Conservation (phyloP, 257 asterid genomes). For the Jacaranda copaia region DNA sequence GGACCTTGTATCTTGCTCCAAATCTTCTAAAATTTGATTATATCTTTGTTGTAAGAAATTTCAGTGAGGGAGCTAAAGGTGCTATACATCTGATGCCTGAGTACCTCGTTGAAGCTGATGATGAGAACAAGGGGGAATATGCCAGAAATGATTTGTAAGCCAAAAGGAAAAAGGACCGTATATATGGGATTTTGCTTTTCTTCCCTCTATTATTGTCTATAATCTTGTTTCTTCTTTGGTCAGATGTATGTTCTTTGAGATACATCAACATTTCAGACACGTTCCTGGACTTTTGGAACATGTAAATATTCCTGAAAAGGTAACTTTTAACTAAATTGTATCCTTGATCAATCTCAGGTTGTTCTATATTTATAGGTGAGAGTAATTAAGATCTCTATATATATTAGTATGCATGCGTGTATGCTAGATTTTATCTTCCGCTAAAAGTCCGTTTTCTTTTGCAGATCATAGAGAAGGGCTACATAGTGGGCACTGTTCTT, state of each 20-base stretch:
- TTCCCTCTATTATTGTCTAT: background rate
- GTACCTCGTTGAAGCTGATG: conserved; percentile 7
- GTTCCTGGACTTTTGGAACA: conserved; percentile 43
- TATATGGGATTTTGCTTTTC: background rate
- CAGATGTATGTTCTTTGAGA: conserved; percentile 47
- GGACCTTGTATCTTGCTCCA: conserved; percentile 32
- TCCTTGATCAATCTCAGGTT: too few relatives aligned
- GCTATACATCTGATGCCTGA: conserved; percentile 30
- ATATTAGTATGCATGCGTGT: background rate
- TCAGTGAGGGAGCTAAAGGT: conserved; percentile 40
- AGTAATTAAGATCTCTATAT: too few relatives aligned
- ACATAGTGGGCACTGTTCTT: conserved; percentile 33
- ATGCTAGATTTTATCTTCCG: background rate
- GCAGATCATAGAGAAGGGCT: conserved; percentile 32
- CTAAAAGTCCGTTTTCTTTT: background rate
- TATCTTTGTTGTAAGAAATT: background rate
- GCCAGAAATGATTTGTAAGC: conserved; percentile 40
- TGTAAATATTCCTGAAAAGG: conserved; percentile 46
- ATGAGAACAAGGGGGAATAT: background rate
- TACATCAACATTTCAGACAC: background rate
- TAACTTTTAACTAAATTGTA: background rate
- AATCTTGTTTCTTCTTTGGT: conserved; percentile 17
- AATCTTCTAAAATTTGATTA: background rate
- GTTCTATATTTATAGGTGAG: too few relatives aligned
- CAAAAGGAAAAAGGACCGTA: background rate